A percentile compares a stretch with the other conserved stretches of the same genome.
phyloP scores from a whole-genome alignment of 2,329 filamentous ascomycete species.

The Alternaria brassicicola region DNA sequence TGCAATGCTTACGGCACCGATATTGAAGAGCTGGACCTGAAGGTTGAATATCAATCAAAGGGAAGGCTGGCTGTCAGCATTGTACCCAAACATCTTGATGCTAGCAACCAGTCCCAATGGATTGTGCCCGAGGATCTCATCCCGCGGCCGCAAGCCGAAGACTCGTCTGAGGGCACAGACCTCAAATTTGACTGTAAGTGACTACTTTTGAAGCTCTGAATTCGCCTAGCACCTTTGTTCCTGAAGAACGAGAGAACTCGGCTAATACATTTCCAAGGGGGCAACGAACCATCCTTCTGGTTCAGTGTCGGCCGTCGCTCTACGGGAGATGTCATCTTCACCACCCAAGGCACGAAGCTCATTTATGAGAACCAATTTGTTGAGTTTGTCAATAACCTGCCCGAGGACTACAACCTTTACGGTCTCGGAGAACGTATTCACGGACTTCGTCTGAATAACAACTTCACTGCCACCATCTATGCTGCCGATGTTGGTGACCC shows the following conservation, averaged over 20 bases:
- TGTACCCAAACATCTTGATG: constrained; percentile 65
- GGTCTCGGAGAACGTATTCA: constrained; percentile 77
- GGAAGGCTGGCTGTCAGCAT: constrained; percentile 75
- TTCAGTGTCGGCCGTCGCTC: constrained; percentile 63
- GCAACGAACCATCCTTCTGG: constrained; percentile 63
- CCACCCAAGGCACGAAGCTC: constrained; percentile 66
- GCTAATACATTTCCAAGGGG: constrained; percentile 48
- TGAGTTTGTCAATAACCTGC: constrained; percentile 70
- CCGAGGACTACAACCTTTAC: constrained; percentile 76
- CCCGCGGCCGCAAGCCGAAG: constrained; percentile 59
- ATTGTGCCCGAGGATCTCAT: constrained; percentile 68
- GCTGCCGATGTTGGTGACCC: constrained; percentile 71
- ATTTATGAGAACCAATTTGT: constrained; percentile 81
- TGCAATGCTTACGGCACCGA: constrained; percentile 82
- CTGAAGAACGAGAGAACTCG: neutral
- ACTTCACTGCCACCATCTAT: constrained; percentile 71
- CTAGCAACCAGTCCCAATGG: constrained; percentile 70
- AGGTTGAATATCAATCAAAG: constrained; percentile 69
- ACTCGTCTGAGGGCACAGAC: constrained; percentile 48
- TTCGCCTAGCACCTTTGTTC: neutral
- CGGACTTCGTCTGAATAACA: constrained; percentile 72
- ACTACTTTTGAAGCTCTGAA: neutral
- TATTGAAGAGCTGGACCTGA: constrained; percentile 68
- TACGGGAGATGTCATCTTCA: constrained; percentile 70
- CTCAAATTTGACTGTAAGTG: constrained; percentile 54